Percentiles rank a stretch among this genome's conserved stretches.
Evolutionary conservation across 129 eudicot species (phyloP).

Genomic region (Flaveria bidentis): DNA sequence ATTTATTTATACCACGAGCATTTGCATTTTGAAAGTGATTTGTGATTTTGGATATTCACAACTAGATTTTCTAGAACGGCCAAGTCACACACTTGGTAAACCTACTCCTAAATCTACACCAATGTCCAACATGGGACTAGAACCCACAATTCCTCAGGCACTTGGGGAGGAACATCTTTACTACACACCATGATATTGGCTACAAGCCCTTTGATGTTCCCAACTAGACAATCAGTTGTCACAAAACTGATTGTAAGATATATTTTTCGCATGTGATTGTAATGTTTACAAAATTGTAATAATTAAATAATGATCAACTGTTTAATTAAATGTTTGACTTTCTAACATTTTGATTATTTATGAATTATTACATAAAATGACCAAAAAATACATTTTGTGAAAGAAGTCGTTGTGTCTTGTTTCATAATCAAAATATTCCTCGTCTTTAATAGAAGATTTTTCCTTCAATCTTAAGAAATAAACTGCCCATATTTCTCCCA

Average conservation of each 20-base stretch:
- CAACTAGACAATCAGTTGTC: neutral
- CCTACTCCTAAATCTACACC: too few relatives aligned
- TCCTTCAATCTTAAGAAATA: neutral
- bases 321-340: constrained; percentile 5
- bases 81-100: too few relatives aligned
- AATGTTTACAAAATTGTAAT: neutral
- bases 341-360: neutral
- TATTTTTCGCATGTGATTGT: neutral
- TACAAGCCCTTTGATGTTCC: neutral
- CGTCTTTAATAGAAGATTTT: neutral
- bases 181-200: too few relatives aligned
- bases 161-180: too few relatives aligned
- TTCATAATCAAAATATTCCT: neutral
- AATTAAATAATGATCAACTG: neutral
- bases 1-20: constrained; percentile 1
- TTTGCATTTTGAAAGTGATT: neutral
- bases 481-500: neutral
- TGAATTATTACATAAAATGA: neutral
- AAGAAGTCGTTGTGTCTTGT: neutral
- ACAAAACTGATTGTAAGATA: neutral
- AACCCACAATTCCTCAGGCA: too few relatives aligned
- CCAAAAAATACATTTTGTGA: constrained; percentile 1
- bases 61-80: neutral
- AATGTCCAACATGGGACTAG: too few relatives aligned
- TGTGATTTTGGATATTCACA: neutral